Conservation (phyloP, 768 basidiomycete genomes). For the Rhodosporidiobolus sp. region DNA sequence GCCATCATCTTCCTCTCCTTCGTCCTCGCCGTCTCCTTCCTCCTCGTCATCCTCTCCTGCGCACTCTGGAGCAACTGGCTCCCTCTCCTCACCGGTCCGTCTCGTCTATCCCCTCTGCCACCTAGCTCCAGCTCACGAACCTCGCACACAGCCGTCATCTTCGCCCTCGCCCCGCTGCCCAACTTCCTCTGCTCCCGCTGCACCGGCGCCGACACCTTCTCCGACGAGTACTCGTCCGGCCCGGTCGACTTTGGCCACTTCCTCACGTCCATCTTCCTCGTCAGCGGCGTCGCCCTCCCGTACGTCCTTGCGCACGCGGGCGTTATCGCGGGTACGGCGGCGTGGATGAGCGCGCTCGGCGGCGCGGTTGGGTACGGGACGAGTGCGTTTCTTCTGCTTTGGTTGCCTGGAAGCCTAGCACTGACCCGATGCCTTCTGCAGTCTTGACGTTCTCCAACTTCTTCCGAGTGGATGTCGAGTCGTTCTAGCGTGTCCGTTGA, state of each 20-base stretch:
- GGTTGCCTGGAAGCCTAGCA: not conserved
- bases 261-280: slow-evolving; percentile 82
- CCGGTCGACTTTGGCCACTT: slow-evolving; percentile 86
- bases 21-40: slow-evolving; percentile 94
- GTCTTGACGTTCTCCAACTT: too few relatives aligned
- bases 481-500: too few relatives aligned
- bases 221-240: slow-evolving; percentile 60
- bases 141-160: slow-evolving; percentile 68
- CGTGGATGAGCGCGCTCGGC: slow-evolving; percentile 89
- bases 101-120: slow-evolving; percentile 10
- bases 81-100: slow-evolving; percentile 88
- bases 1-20: slow-evolving; percentile 96
- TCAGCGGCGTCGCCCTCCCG: slow-evolving; percentile 89
- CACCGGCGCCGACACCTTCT: slow-evolving; percentile 76
- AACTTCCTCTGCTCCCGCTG: slow-evolving; percentile 93
- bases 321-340: slow-evolving; percentile 77
- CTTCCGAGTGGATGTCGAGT: too few relatives aligned
- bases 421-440: not conserved
- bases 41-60: slow-evolving; percentile 94
- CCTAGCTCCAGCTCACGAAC: not conserved
- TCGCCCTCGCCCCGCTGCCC: slow-evolving; percentile 91
- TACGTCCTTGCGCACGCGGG: slow-evolving; percentile 87
- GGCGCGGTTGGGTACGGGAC: slow-evolving; percentile 58
- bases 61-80: slow-evolving; percentile 96
- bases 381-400: slow-evolving; percentile 25